phyloP scores from a whole-genome alignment of 768 basidiomycete species.

The Naganishia friedmannii region DNA sequence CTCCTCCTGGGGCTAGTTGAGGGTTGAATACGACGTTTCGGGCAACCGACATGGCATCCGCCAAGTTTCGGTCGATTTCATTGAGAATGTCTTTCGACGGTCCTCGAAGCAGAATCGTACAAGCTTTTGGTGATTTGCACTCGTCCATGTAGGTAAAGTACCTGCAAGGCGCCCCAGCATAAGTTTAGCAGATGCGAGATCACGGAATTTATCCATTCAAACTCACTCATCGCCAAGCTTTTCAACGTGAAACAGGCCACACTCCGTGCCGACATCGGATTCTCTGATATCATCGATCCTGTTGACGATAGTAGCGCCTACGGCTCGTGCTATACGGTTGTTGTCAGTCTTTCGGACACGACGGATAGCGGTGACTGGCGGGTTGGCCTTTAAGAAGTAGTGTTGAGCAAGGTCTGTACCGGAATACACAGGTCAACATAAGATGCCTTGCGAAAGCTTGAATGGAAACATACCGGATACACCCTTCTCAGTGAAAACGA shows the following conservation, averaged over 20 bases:
- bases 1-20: slow-evolving; percentile 85
- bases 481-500: slow-evolving; percentile 96
- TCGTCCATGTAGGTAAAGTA: slow-evolving; percentile 97
- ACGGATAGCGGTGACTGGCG: slow-evolving; percentile 75
- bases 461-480: slow-evolving; percentile 58
- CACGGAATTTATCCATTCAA: not conserved
- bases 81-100: slow-evolving; percentile 98
- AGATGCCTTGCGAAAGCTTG: not conserved
- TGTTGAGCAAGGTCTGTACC: slow-evolving; percentile 85
- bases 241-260: slow-evolving; percentile 93
- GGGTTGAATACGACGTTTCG: slow-evolving; percentile 97
- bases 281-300: slow-evolving; percentile 91
- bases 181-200: not conserved
- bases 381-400: slow-evolving; percentile 74
- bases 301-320: slow-evolving; percentile 95
- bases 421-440: not conserved
- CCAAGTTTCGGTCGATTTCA: slow-evolving; percentile 95
- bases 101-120: slow-evolving; percentile 94
- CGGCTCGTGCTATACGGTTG: slow-evolving; percentile 93
- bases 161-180: slow-evolving; percentile 53
- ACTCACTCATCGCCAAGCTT: slow-evolving; percentile 90
- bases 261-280: slow-evolving; percentile 82
- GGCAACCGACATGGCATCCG: slow-evolving; percentile 95
- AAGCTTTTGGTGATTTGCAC: slow-evolving; percentile 86
- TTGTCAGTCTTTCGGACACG: slow-evolving; percentile 99